A percentile compares a stretch with the other conserved stretches of the same genome.
Evolutionary conservation across 2,329 filamentous ascomycete genomes (phyloP).

Genomic region (Fusarium brevicatenulatum): DNA sequence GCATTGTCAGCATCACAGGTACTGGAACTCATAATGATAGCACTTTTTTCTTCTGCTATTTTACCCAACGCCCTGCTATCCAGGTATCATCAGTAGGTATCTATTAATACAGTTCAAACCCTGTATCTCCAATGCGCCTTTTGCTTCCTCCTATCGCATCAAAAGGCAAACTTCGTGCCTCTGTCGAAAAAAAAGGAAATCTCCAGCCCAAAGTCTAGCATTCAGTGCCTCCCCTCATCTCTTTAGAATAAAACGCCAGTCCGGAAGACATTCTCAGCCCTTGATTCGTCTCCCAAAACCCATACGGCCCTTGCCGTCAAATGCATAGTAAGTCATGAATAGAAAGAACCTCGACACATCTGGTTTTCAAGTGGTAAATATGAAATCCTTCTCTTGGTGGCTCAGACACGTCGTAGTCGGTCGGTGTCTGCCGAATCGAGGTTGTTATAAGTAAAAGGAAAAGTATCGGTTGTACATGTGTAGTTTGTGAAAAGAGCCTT

Average conservation of each 20-base stretch:
- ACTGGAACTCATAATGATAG: neutral
- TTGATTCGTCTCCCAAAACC: slow-evolving; percentile 59
- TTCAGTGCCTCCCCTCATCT: slow-evolving; percentile 1
- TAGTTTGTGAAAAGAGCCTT: neutral
- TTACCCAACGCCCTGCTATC: slow-evolving; percentile 28
- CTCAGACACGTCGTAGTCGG: neutral
- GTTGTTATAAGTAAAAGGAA: slow-evolving; percentile 14
- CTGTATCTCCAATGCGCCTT: slow-evolving; percentile 24
- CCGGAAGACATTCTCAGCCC: slow-evolving; percentile 64
- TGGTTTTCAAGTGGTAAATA: neutral
- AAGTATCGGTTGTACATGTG: slow-evolving; percentile 5
- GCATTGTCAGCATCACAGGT: neutral
- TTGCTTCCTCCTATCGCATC: neutral
- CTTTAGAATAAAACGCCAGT: slow-evolving; percentile 39
- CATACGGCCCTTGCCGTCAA: slow-evolving; percentile 41
- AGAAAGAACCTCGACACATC: slow-evolving; percentile 20
- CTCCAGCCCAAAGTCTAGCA: slow-evolving; percentile 8
- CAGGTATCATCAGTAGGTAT: slow-evolving; percentile 36
- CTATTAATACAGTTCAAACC: slow-evolving; percentile 31
- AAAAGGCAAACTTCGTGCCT: neutral
- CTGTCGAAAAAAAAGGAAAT: neutral
- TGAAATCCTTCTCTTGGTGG: neutral
- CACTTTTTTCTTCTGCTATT: slow-evolving; percentile 9
- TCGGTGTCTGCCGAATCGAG: neutral
- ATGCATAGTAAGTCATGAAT: slow-evolving; percentile 41